phyloP scores from a whole-genome alignment of 495 filamentous ascomycete species.

The Aspergillus coremiiformis region DNA sequence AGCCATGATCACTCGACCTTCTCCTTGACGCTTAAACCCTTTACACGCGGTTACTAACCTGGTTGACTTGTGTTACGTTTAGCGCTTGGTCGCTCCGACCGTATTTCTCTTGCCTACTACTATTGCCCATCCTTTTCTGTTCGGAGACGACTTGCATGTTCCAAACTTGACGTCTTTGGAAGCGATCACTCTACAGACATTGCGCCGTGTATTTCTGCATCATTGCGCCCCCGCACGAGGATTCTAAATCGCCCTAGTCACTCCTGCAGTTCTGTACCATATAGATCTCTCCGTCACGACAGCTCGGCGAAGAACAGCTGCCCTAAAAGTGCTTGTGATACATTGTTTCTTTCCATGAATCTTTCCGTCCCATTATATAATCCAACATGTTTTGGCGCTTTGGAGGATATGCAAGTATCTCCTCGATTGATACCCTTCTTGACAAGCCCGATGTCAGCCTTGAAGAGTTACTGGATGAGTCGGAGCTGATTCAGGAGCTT shows the following conservation, averaged over 20 bases:
- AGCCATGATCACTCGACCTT: neutral
- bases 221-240: constrained; percentile 8
- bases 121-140: constrained; percentile 3
- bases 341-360: constrained; percentile 32
- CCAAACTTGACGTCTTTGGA: constrained; percentile 3
- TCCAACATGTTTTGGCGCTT: constrained; percentile 97
- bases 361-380: constrained; percentile 33
- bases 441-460: constrained; percentile 91
- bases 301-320: constrained; percentile 13
- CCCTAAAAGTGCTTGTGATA: constrained; percentile 20
- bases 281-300: constrained; percentile 27
- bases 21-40: neutral
- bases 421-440: constrained; percentile 90
- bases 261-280: constrained; percentile 23
- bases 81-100: constrained; percentile 34
- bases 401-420: constrained; percentile 95
- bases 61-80: constrained; percentile 1
- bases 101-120: constrained; percentile 11
- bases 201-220: constrained; percentile 1
- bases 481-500: constrained; percentile 91
- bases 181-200: constrained; percentile 3
- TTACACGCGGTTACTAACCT: constrained; percentile 20
- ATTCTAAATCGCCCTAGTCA: constrained; percentile 5
- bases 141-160: constrained; percentile 6
- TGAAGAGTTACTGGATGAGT: constrained; percentile 92